Evolutionary conservation across 1,284 basidiomycete species (phyloP), one percentile per base, ranked within the genome.

Genomic region (Tylopilus orsonianus): DNA sequence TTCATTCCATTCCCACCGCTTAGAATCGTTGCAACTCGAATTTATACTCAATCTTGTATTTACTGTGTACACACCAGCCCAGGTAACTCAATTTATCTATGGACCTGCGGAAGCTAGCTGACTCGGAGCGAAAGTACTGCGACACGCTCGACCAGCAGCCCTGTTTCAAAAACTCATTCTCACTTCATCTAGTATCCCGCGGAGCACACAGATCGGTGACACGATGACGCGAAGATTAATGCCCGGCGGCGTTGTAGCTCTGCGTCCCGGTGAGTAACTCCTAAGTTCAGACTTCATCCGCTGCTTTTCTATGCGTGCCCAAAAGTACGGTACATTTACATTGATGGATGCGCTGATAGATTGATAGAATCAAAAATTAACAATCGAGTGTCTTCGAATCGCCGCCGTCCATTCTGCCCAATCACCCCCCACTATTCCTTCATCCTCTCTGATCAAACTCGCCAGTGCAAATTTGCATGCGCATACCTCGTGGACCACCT

Each of bases 401-500:
- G 24, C 30, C n/a, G 29, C 22, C n/a, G n/a, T 23, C 24, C 41
- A 42, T 37, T 33, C 34, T 30, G n/a, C 20, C 36, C 23, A 37
- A 46, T 8, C 19, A 30, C 5, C 16, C 39, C 37, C 23, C 37
- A 22, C 34, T 18, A 19, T 36, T 18, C 26, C 22, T 18, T 41
- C 30, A 32, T 42, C 35, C 19, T 48, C 40, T 47, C 49, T 40
- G 32, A 26, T 30, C 38, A 34, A 34, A 19, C 26, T 19, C 45
- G 26, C 37, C 8, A 29, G 35, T 30, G 18, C 33, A 33, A 19
- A 41, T 35, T 43, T 33, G 32, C 62, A 49, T 32, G 60, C 46
- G 26, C 27, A 41, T 45, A 34, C 57, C 57, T 48, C 56, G 27
- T 50, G 52, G 56, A 37, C 35, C 20, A 33, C 29, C 29, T 30